phyloP scores from a whole-genome alignment of 768 basidiomycete genomes.

The Russula sp. region DNA sequence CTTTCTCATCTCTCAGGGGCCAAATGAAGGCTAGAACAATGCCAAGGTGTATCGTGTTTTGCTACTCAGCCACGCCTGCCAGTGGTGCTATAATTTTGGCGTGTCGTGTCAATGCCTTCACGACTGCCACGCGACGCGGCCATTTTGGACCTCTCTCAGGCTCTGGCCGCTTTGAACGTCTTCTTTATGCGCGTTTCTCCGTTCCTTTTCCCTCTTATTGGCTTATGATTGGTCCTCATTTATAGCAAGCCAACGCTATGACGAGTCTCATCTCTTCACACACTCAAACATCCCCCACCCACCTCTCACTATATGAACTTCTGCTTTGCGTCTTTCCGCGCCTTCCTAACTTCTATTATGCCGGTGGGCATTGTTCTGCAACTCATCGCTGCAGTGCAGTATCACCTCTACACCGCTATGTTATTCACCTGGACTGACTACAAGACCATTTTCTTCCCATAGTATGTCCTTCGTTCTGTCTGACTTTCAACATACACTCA shows the following conservation, averaged over 20 bases:
- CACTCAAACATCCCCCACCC: conserved; percentile 9
- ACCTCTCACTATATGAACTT: conserved; percentile 13
- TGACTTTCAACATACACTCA: not conserved
- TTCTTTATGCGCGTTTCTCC: conserved; percentile 13
- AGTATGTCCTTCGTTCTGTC: conserved; percentile 27
- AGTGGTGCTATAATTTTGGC: conserved; percentile 11
- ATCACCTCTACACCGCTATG: conserved; percentile 31
- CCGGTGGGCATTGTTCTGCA: conserved; percentile 7
- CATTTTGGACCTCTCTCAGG: not conserved
- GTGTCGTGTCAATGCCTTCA: conserved; percentile 14
- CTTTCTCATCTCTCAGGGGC: conserved; percentile 10
- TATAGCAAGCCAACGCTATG: conserved; percentile 19
- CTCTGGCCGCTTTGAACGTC: conserved; percentile 8
- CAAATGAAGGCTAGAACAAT: conserved; percentile 24
- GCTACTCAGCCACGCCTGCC: conserved; percentile 9
- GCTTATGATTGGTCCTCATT: conserved; percentile 16
- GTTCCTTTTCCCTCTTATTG: conserved; percentile 2
- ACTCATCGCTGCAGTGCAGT: conserved; percentile 16
- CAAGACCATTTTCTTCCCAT: conserved; percentile 35
- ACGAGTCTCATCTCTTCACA: conserved; percentile 1
- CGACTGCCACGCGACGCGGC: conserved; percentile 16
- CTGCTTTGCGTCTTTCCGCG: conserved; percentile 4
- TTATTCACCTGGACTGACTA: conserved; percentile 37
- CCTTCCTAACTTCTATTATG: conserved; percentile 2
- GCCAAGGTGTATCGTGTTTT: not conserved